Percentiles rank a stretch among this genome's conserved stretches.
Conservation (phyloP, 1,139 yeast species). For the Kazachstania sp. region DNA sequence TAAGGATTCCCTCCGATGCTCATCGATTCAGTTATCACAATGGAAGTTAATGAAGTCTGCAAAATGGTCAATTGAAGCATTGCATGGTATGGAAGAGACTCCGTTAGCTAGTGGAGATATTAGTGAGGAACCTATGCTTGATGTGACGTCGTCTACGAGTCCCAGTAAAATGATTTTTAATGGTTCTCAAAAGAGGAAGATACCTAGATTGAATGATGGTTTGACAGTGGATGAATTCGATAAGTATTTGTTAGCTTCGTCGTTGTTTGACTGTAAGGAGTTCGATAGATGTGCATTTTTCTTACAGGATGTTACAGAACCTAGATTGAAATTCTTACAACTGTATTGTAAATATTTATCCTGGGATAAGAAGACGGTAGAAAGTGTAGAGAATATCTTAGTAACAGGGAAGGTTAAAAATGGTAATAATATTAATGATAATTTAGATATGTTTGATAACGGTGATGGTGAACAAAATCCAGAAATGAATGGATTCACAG, state of each 20-base stretch:
- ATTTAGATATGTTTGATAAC: not conserved
- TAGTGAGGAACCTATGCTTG: constrained; percentile 11
- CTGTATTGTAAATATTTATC: constrained; percentile 63
- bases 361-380: constrained; percentile 67
- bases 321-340: constrained; percentile 53
- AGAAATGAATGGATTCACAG: not conserved
- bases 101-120: constrained; percentile 4
- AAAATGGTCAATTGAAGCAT: constrained; percentile 80
- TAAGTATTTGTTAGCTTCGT: constrained; percentile 51
- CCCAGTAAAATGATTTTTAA: constrained; percentile 4
- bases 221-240: constrained; percentile 35
- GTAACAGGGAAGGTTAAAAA: constrained; percentile 19
- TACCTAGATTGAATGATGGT: constrained; percentile 6
- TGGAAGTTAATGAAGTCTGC: constrained; percentile 59
- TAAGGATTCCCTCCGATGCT: constrained; percentile 32
- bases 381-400: constrained; percentile 60
- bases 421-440: constrained; percentile 5
- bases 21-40: constrained; percentile 35
- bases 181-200: not conserved
- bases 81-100: constrained; percentile 39
- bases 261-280: constrained; percentile 78
- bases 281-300: constrained; percentile 68
- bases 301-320: constrained; percentile 45
- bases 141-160: constrained; percentile 14
- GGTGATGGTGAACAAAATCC: not conserved